Base-by-base conservation (phyloP, 495 filamentous ascomycete genomes). In the Xylaria telfairii region DNA sequence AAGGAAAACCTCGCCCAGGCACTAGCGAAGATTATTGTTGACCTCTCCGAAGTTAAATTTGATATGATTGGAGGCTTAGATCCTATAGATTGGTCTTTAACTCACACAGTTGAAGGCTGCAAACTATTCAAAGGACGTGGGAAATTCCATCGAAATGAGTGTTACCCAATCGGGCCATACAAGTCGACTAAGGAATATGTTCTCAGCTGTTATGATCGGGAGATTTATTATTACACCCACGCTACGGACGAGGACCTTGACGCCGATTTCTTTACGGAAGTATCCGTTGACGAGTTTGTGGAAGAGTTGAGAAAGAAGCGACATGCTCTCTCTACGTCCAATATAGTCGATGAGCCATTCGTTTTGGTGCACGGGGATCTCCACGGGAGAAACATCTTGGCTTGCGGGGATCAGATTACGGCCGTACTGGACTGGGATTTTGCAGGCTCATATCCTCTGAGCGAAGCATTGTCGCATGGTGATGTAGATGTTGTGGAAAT, bases 341-440 rank as follows among this genome's bases (percentile, higher is more conserved):
- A 64, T 8, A 47, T 64, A 1, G 61, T n/a, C 24, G 61, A 64
- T 24, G 61, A 64, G 26, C 61, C 61, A 4, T 64, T 64, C 5
- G 61, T 64, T 13, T 26, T 64, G 7, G 42, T 49, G 6, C 61
- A 64, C 19, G 61, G 61, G 7, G 61, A 64, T 28, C 13, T 64
- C 8, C 21, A 32, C 2, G 61, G 41, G 28, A n/a, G 61, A 17
- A 64, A 64, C 28, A 49, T 64, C 39, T 64, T 64, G 42, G 42
- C 42, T 0, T 12, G 41, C 6, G 61, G 61, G 26, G 61, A 64
- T 21, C 41, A 64, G 28, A 64, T 64, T 1, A 47, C 39, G 4
- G 42, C 61, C 7, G 28, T 64, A 2, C 9, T 64, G 4, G 61
- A 64, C 42, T 64, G 61, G 61, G 61, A 64, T n/a, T 64, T 64